Conservation (phyloP, 139 green algal genomes). For the Ettlia oleoabundans region DNA sequence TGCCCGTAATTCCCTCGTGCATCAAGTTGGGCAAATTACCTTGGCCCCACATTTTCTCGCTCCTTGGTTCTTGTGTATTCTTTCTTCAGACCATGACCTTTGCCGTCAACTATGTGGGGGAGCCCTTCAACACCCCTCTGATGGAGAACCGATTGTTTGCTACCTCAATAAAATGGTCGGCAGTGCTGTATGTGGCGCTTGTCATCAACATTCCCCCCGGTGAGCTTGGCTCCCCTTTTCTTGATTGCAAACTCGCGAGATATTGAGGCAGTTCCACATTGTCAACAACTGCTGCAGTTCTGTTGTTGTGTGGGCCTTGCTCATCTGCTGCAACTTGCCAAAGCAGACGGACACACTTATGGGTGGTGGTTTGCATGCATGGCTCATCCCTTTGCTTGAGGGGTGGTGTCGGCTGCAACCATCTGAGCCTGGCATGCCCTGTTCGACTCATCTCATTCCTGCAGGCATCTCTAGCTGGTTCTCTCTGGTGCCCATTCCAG, state of each 20-base stretch:
- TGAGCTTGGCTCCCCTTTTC: too few species aligned
- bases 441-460: background rate
- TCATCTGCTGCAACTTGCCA: too few species aligned
- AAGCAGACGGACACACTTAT: too few species aligned
- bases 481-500: constrained; percentile 47
- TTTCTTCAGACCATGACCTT: constrained; percentile 85
- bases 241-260: too few species aligned
- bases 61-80: background rate
- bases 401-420: background rate
- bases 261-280: too few species aligned
- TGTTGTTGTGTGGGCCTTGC: too few species aligned
- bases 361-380: background rate
- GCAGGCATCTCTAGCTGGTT: constrained; percentile 46
- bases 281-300: too few species aligned
- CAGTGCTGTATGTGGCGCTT: constrained; percentile 38
- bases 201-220: constrained; percentile 35
- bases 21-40: too few species aligned
- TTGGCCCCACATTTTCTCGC: too few species aligned
- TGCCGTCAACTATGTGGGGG: constrained; percentile 95
- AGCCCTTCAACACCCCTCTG: constrained; percentile 91
- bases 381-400: background rate
- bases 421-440: background rate
- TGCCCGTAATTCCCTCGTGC: background rate
- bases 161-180: constrained; percentile 20
- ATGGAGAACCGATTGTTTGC: constrained; percentile 42